Base-by-base conservation (phyloP, 495 filamentous ascomycete genomes). In the Aspergillus indologenus region DNA sequence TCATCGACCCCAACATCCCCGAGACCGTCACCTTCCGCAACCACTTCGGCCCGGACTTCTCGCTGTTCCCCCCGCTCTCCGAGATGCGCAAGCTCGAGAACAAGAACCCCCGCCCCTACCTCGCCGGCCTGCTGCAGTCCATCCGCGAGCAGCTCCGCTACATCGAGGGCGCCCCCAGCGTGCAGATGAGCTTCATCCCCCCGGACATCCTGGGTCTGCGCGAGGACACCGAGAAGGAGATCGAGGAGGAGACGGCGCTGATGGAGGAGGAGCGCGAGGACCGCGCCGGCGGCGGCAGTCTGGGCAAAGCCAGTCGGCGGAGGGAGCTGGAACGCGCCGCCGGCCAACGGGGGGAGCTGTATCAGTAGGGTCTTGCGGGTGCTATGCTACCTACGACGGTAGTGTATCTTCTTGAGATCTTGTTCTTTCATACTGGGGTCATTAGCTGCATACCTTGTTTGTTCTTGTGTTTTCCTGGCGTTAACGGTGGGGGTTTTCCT, bases 121-220 rank as follows among this genome's bases (percentile, higher is more conserved):
- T 96, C n/a, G 77, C 84, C 15, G 84, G 85, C 45, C 82, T 96
- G 21, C 79, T 91, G 2, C 72, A 83, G 64, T 84, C 88, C 45
- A 88, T 96, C 46, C 81, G 83, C 53, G 91, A 96, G 69, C 90
- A 97, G 74, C 68, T 98, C 57, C 80, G 90, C 43, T 98, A 96
- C 72, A 83, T 98, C 50, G 77, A 88, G 65, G 80, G 84, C 21
- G 89, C 90, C 3, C 95, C 94, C 3, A 94, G 91, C 68, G 92
- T 96, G 46, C 89, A 96, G 71, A 86, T 90, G 77, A 81, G 85
- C 64, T 79, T 86, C 56, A 89, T 97, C 54, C 91, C 90, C 59
- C 86, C 89, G 7, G 89, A 94, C 68, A 73, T 96, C 34, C 78
- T 84, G 56, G 84, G 81, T 3, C 72, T 93, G 20, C 79, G 91